Evolutionary conservation across 768 basidiomycete genomes (phyloP).

Genomic region (Lanmaoa pseudosensibilis): DNA sequence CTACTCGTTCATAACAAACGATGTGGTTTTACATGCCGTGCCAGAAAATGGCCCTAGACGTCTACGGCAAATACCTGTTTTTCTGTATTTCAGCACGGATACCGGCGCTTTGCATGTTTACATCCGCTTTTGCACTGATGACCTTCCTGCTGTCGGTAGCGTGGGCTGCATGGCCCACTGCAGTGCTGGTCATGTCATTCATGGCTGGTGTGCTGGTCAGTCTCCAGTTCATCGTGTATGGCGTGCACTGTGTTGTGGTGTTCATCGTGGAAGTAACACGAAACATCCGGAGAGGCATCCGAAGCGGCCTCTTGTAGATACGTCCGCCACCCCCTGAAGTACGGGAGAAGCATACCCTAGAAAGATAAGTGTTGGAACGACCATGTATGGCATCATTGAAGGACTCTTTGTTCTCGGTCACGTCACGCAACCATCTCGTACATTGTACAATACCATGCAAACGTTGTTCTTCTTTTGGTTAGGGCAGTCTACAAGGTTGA

Average conservation of each 20-base stretch:
- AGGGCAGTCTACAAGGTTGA: not conserved
- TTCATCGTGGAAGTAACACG: constrained; percentile 9
- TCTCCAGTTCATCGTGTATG: constrained; percentile 67
- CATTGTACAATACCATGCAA: constrained; percentile 8
- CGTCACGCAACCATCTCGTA: not conserved
- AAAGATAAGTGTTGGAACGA: not conserved
- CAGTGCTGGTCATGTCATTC: constrained; percentile 59
- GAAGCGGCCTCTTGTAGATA: constrained; percentile 13
- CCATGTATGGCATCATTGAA: not conserved
- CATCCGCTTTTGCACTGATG: constrained; percentile 57
- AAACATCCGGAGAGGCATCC: constrained; percentile 11
- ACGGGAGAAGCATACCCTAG: constrained; percentile 7
- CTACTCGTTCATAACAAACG: no score
- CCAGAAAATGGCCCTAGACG: constrained; percentile 43
- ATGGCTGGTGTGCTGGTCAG: constrained; percentile 57
- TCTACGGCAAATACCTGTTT: constrained; percentile 64
- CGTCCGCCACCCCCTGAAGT: constrained; percentile 8
- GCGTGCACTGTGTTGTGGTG: constrained; percentile 32
- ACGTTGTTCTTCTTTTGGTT: not conserved
- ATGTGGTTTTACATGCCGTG: not conserved
- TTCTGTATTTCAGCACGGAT: constrained; percentile 67
- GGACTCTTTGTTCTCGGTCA: not conserved
- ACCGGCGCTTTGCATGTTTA: constrained; percentile 60
- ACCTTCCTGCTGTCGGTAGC: constrained; percentile 60
- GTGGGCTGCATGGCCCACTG: constrained; percentile 61